Evolutionary conservation across 2,329 filamentous ascomycete species (phyloP).

Genomic region (Trichoderma aggressivum): DNA sequence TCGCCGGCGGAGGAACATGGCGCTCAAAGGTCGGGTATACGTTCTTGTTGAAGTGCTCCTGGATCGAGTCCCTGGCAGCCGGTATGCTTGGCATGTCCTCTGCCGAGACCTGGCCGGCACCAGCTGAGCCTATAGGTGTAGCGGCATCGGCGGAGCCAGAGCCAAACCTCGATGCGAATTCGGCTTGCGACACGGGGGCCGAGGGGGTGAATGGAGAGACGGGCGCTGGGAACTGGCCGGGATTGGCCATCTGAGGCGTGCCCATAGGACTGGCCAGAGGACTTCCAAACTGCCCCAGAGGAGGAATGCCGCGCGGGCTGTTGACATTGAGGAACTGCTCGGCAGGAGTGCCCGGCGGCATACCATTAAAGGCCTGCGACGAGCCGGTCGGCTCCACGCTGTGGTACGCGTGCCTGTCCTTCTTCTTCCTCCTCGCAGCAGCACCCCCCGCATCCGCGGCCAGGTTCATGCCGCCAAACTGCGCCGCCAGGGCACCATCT

Average conservation of each 20-base stretch:
- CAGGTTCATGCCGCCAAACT: conserved; percentile 76
- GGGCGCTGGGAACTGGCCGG: conserved; percentile 60
- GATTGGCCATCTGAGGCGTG: conserved; percentile 37
- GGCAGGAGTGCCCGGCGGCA: conserved; percentile 54
- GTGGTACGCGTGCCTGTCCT: conserved; percentile 91
- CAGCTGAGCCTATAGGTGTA: conserved; percentile 34
- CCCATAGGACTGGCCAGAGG: conserved; percentile 32
- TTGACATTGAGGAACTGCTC: conserved; percentile 39
- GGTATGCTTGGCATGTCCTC: conserved; percentile 94
- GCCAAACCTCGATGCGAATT: conserved; percentile 25
- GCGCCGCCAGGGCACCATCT: conserved; percentile 58
- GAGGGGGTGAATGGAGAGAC: conserved; percentile 40
- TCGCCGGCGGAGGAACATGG: conserved; percentile 83
- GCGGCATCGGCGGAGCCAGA: conserved; percentile 29
- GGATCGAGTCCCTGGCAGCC: conserved; percentile 73
- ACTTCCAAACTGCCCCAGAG: conserved; percentile 45
- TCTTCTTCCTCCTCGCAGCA: conserved; percentile 72
- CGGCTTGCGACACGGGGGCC: conserved; percentile 25
- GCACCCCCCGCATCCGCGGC: conserved; percentile 38
- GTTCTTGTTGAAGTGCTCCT: conserved; percentile 80
- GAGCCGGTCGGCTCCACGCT: conserved; percentile 70
- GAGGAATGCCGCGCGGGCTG: conserved; percentile 26
- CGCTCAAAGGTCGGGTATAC: conserved; percentile 95
- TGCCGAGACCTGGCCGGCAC: conserved; percentile 65
- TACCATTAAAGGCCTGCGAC: conserved; percentile 67